These are phyloP conservation scores for Claviceps spartinae DNA, from an alignment of 2,329 filamentous ascomycete species.

Conservation along the genomic window DNA sequence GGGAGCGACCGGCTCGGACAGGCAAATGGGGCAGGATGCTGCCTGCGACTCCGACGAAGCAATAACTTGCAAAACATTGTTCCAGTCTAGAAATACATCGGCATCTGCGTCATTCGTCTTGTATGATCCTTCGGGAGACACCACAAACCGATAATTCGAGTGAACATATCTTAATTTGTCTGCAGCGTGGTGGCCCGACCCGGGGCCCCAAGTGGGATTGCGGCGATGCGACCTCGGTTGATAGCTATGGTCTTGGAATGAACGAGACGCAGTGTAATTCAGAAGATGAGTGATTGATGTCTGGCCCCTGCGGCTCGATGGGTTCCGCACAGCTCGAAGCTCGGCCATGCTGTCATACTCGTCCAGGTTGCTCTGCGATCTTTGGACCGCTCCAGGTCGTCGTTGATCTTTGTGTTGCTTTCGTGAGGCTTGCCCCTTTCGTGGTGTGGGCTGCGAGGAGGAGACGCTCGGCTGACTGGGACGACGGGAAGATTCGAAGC, in stretches of 20 bases:
- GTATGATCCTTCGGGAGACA: conserved; percentile 71
- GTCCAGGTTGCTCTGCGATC: conserved; percentile 31
- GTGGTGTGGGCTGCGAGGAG: conserved; percentile 32
- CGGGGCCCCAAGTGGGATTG: conserved; percentile 69
- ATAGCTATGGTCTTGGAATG: conserved; percentile 43
- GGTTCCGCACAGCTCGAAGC: conserved; percentile 45
- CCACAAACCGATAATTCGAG: conserved; percentile 94
- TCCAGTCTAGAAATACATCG: conserved; percentile 84
- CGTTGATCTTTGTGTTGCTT: conserved; percentile 77
- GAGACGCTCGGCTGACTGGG: conserved; percentile 23
- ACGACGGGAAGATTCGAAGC: conserved; percentile 38
- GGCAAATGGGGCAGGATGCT: conserved; percentile 84
- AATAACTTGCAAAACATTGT: conserved; percentile 77
- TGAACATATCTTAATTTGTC: conserved; percentile 89
- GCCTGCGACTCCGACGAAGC: conserved; percentile 81
- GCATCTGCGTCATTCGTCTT: conserved; percentile 69
- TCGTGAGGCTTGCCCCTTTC: conserved; percentile 63
- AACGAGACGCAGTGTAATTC: conserved; percentile 73
- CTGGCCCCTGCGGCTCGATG: conserved; percentile 69
- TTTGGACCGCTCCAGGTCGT: conserved; percentile 40
- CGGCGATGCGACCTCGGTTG: conserved; percentile 47
- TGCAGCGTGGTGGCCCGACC: conserved; percentile 76
- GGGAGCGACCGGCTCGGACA: conserved; percentile 83
- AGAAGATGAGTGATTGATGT: conserved; percentile 95
- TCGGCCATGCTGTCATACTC: conserved; percentile 85